phyloP scores from a whole-genome alignment of 257 asterid genomes.

The Eustoma russellianum region DNA sequence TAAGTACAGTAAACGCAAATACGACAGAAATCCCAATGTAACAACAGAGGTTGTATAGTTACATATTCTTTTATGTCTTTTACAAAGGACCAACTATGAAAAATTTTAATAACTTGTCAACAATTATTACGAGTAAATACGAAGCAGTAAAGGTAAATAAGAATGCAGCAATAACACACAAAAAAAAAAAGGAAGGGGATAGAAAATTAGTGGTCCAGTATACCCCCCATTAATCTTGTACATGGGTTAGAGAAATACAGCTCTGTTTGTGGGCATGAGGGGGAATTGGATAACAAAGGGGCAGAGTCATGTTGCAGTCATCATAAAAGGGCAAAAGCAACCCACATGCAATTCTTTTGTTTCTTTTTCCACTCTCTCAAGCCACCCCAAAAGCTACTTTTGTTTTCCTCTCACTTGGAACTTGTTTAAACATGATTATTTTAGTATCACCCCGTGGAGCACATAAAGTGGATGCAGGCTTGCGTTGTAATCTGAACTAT shows the following conservation, averaged over 20 bases:
- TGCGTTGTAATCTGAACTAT: too few species aligned
- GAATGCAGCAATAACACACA: too few species aligned
- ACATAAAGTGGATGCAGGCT: too few species aligned
- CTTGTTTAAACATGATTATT: neutral
- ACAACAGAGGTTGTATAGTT: too few species aligned
- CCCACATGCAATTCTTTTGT: constrained; percentile 28
- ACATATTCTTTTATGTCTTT: too few species aligned
- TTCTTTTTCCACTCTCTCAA: constrained; percentile 1
- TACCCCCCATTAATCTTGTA: constrained; percentile 9
- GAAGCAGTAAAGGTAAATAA: too few species aligned
- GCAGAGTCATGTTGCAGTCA: constrained; percentile 8
- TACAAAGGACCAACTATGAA: too few species aligned
- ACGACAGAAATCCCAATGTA: too few species aligned
- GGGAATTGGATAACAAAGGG: constrained; percentile 12
- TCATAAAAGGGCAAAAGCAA: constrained; percentile 29
- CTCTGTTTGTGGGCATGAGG: constrained; percentile 17
- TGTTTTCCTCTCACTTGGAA: constrained; percentile 1
- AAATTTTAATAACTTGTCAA: too few species aligned
- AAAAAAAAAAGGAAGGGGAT: neutral
- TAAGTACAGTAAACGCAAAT: too few species aligned
- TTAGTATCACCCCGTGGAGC: too few species aligned
- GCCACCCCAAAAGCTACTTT: constrained; percentile 21
- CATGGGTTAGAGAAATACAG: constrained; percentile 26
- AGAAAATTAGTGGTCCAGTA: constrained; percentile 18
- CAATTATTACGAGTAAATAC: too few species aligned